Base-by-base conservation (phyloP, 768 basidiomycete genomes). In the Lactarius hatsudake region DNA sequence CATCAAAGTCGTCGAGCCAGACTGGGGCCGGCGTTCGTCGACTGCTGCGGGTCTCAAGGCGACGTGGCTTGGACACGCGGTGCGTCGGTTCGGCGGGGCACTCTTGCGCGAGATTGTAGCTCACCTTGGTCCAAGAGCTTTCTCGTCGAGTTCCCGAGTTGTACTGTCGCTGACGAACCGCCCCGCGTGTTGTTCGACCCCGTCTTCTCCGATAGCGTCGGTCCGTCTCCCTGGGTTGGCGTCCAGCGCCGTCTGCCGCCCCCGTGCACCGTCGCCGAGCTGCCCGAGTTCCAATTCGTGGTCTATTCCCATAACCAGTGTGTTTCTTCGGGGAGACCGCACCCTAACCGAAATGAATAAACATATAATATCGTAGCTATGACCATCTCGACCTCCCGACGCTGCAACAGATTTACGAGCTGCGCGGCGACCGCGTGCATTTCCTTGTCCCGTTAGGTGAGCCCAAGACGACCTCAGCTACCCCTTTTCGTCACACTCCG, bases 301-400 rank as follows among this genome's bases (percentile, higher is more conserved):
- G 76, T 75, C 3, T 78, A 79, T 56, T 77, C 76, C 30, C 81
- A 82, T 68, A 81, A 81, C 70, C 81, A 81, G 81, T 82, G 56
- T n/a, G 78, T 74, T 43, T 8, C 45, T 40, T 45, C 28, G 61
- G 2, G 5, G 26, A 26, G 13, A 8, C 15, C 38, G 36, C 38
- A 26, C 28, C 32, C 10, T 36, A 36, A 8, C 36, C 36, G 36
- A 38, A 38, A 38, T 34, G 34, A 34, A 34, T 32, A n/a, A n/a
- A n/a, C 1, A 17, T 53, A 28, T 2, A 15, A 2, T 23, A 48
- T 18, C 26, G 36, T 56, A 81, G 81, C 68, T 81, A 80, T 68
- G 80, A 81, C 69, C 81, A 81, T 65, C 76, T 80, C n/a, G 80
- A 81, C 64, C 73, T 75, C 53, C 71, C 73, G 3, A 77, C 77